These are phyloP conservation scores for Coelastrella sp. DNA, from an alignment of 139 green algal genomes.

Conservation along the genomic window DNA sequence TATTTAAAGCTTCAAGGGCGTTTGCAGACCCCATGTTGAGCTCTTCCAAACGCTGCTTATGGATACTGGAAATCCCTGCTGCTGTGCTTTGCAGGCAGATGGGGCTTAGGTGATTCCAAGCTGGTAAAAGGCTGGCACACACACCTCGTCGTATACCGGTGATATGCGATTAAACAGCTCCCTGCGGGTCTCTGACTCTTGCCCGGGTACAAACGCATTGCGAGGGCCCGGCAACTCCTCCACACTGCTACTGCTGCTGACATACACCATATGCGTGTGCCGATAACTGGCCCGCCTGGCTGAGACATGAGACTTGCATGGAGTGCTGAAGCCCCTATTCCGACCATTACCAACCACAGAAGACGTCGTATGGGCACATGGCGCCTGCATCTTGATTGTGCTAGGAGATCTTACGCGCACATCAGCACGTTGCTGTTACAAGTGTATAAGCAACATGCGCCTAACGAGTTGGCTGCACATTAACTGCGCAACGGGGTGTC, in stretches of 20 bases:
- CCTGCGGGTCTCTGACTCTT: slow-evolving; percentile 67
- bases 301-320: background rate
- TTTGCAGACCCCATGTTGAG: background rate
- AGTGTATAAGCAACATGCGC: too few relatives aligned
- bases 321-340: too few relatives aligned
- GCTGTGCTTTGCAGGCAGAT: background rate
- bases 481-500: too few relatives aligned
- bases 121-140: background rate
- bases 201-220: slow-evolving; percentile 58
- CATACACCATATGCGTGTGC: background rate
- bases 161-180: slow-evolving; percentile 92
- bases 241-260: background rate
- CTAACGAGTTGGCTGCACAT: too few relatives aligned
- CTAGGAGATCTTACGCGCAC: background rate
- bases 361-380: background rate
- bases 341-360: too few relatives aligned
- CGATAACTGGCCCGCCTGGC: background rate
- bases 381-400: slow-evolving; percentile 15
- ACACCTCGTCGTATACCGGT: slow-evolving; percentile 85
- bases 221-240: slow-evolving; percentile 21
- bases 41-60: background rate
- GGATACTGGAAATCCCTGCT: background rate
- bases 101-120: background rate
- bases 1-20: background rate
- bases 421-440: too few relatives aligned